Base-by-base conservation (phyloP, 345 rosid species). In the Mallotus nudiflorus region DNA sequence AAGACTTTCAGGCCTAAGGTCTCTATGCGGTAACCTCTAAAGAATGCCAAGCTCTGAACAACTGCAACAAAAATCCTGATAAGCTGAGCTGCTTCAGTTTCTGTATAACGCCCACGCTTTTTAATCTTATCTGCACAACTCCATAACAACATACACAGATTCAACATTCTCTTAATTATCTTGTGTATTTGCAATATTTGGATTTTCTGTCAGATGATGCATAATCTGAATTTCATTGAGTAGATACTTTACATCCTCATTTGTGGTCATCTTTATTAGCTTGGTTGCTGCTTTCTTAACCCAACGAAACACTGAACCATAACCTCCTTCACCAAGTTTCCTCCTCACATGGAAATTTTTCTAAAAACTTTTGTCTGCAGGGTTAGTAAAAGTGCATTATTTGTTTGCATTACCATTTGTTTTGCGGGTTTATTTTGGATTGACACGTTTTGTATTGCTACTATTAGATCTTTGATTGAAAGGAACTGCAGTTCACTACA, bases 341-440 rank as follows among this genome's bases (percentile, higher is more conserved):
- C 33, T 62, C n/a, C 74, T 68, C 62, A 71, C 6, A 40, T n/a
- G 20, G 46, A 42, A 42, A 8, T 33, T 66, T 66, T 15, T 66
- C 69, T 9, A 86, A 78, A 15, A 49, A 35, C 28, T 48, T 60
- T 0, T 67, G 73, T 68, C n/a, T 44, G 33, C n/a, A n/a, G n/a
- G n/a, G n/a, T 73, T 72, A 0, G 77, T 12, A 42, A 3, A 42
- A 42, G 11, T 42, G 11, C 4, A 12, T 4, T 42, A 9, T 42
- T 49, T n/a, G 57, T 66, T 11, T 70, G 77, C 73, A 83, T 83
- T 24, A 86, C 84, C 64, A 91, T 65, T 12, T 67, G 91, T 65
- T 91, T 92, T 7, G 97, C 92, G 12, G 97, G 94, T 16, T 65
- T 70, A 12, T 42, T 42, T 39, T 9, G 42, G 42, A 42, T 42